Conservation (phyloP, 139 green algal genomes). For the Eudorina sp. region DNA sequence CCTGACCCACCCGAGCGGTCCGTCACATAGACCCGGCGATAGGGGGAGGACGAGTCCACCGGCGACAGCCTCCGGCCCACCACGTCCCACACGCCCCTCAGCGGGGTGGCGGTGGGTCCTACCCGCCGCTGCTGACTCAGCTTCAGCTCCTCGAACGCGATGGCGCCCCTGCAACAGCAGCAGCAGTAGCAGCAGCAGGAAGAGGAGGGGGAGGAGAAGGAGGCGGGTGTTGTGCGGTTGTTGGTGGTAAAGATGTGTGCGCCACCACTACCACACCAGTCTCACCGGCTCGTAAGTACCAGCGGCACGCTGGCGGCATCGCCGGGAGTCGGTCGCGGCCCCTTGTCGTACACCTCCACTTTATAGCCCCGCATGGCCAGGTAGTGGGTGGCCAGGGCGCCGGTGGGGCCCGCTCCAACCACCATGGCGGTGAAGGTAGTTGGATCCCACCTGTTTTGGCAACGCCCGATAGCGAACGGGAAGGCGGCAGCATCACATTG, state of each 20-base stretch:
- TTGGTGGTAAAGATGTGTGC: neutral
- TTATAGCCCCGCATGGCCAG: slow-evolving; percentile 39
- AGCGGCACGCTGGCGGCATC: slow-evolving; percentile 18
- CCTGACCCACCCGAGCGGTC: slow-evolving; percentile 21
- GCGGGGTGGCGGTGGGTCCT: slow-evolving; percentile 6
- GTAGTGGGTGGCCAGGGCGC: slow-evolving; percentile 32
- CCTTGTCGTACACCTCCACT: slow-evolving; percentile 30
- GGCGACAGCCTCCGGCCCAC: neutral
- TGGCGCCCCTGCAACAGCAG: neutral
- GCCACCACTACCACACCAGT: neutral
- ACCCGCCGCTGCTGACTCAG: slow-evolving; percentile 8
- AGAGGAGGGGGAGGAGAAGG: no score
- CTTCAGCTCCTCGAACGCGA: slow-evolving; percentile 40
- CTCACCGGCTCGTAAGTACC: slow-evolving; percentile 38
- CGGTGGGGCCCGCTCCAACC: slow-evolving; percentile 28
- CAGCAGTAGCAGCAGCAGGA: neutral
- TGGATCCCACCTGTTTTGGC: slow-evolving; percentile 31
- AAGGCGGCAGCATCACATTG: no score
- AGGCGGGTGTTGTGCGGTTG: no score
- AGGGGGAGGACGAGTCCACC: neutral
- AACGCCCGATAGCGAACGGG: no score
- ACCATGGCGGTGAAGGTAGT: slow-evolving; percentile 32
- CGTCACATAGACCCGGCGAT: slow-evolving; percentile 9
- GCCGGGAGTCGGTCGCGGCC: neutral
- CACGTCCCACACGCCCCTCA: slow-evolving; percentile 42